Evolutionary conservation across 257 asterid species (phyloP).

Genomic region (Solanum stenotomum): DNA sequence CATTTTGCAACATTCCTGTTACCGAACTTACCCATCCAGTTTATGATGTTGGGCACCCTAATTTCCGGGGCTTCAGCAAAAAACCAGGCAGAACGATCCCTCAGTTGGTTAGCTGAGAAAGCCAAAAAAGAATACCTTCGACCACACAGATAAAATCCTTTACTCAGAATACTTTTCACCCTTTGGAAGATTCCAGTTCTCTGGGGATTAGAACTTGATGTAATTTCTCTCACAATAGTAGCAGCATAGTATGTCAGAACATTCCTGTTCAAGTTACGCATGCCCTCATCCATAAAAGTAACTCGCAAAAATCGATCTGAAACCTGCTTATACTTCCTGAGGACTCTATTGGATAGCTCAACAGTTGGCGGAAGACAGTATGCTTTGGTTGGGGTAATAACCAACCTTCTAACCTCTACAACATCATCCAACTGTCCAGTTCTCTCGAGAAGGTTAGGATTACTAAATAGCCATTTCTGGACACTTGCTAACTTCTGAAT

Average conservation of each 20-base stretch:
- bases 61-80: slow-evolving; percentile 52
- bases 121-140: slow-evolving; percentile 76
- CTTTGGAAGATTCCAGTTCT: slow-evolving; percentile 64
- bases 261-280: slow-evolving; percentile 56
- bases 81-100: slow-evolving; percentile 97
- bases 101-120: slow-evolving; percentile 78
- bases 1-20: slow-evolving; percentile 67
- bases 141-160: slow-evolving; percentile 74
- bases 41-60: slow-evolving; percentile 30
- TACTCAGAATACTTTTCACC: slow-evolving; percentile 36
- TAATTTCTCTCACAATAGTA: slow-evolving; percentile 46
- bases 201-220: slow-evolving; percentile 31
- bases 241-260: slow-evolving; percentile 49
- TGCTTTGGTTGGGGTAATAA: slow-evolving; percentile 74
- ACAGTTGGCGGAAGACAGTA: slow-evolving; percentile 85
- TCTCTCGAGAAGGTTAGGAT: slow-evolving; percentile 60
- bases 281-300: slow-evolving; percentile 92
- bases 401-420: slow-evolving; percentile 70
- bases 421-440: slow-evolving; percentile 45
- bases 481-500: slow-evolving; percentile 29
- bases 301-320: slow-evolving; percentile 83
- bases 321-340: slow-evolving; percentile 47
- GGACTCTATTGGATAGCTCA: slow-evolving; percentile 81
- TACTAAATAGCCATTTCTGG: slow-evolving; percentile 47
- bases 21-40: slow-evolving; percentile 83